phyloP scores from a whole-genome alignment of 306 rosid species.

The Sophora flavescens region DNA sequence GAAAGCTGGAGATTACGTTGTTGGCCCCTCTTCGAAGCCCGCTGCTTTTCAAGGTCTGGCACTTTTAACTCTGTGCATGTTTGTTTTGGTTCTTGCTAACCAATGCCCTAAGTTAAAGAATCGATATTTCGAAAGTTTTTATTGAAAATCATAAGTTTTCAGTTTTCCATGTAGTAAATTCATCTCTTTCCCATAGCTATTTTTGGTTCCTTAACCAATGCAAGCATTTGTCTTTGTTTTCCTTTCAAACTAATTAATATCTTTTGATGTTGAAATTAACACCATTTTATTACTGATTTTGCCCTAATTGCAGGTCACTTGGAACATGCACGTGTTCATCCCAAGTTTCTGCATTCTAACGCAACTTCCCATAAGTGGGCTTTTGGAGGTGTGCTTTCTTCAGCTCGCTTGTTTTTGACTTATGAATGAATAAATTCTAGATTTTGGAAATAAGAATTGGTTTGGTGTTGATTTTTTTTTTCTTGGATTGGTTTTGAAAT shows the following conservation, averaged over 20 bases:
- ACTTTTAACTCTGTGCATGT: not conserved
- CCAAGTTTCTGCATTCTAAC: constrained; percentile 97
- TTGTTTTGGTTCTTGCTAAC: too few relatives aligned
- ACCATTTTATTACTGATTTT: constrained; percentile 1
- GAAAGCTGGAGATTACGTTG: constrained; percentile 83
- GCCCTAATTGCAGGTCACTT: constrained; percentile 62
- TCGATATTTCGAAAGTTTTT: too few relatives aligned
- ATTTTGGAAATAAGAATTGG: not conserved
- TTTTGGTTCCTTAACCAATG: too few relatives aligned
- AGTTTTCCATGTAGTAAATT: too few relatives aligned
- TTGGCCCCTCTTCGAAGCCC: constrained; percentile 50
- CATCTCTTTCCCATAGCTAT: too few relatives aligned
- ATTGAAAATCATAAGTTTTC: too few relatives aligned
- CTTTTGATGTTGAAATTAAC: not conserved
- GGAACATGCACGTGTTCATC: constrained; percentile 96
- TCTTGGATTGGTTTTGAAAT: not conserved
- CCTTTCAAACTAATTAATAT: not conserved
- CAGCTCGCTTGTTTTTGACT: constrained; percentile 23
- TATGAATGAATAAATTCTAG: not conserved
- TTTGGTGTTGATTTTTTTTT: not conserved
- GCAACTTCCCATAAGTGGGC: constrained; percentile 99
- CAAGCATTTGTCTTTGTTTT: not conserved
- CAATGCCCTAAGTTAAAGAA: too few relatives aligned
- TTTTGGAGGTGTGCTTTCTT: constrained; percentile 77
- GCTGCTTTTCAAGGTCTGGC: constrained; percentile 43